phyloP scores from a whole-genome alignment of 1,284 basidiomycete genomes.

The Limonomyces culmigenus region DNA sequence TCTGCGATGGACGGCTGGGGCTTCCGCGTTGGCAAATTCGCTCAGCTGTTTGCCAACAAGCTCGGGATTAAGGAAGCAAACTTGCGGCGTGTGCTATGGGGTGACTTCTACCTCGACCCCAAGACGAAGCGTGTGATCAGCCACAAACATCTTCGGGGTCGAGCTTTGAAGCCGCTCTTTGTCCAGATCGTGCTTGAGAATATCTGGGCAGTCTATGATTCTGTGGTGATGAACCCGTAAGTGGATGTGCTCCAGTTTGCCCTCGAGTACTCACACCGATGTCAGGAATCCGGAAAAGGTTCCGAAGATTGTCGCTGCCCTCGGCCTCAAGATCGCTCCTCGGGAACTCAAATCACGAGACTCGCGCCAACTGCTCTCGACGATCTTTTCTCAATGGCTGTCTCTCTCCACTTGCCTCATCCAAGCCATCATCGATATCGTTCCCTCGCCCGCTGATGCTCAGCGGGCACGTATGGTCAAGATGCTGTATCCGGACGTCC shows the following conservation, averaged over 20 bases:
- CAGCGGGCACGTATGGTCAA: conserved; percentile 79
- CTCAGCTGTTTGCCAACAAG: conserved; percentile 83
- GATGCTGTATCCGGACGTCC: conserved; percentile 79
- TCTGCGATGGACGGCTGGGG: conserved; percentile 98
- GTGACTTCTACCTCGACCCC: conserved; percentile 93
- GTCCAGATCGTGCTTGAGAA: conserved; percentile 98
- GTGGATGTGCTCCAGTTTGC: conserved; percentile 17
- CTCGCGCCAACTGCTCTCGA: conserved; percentile 62
- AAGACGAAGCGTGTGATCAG: conserved; percentile 91
- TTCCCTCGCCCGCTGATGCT: conserved; percentile 75
- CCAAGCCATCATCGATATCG: conserved; percentile 81
- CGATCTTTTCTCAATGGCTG: conserved; percentile 94
- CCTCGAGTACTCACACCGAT: conserved; percentile 2
- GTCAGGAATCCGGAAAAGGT: conserved; percentile 77
- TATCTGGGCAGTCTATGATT: conserved; percentile 93
- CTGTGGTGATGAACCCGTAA: conserved; percentile 73
- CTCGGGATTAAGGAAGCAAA: conserved; percentile 85
- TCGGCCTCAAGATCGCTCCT: conserved; percentile 74
- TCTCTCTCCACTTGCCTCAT: conserved; percentile 89
- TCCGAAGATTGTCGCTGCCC: conserved; percentile 72
- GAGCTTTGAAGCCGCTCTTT: conserved; percentile 89
- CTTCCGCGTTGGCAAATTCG: conserved; percentile 88
- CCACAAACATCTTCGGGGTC: conserved; percentile 77
- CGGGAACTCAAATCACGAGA: conserved; percentile 92
- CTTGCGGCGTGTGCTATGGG: conserved; percentile 85